Evolutionary conservation across 2,329 filamentous ascomycete species (phyloP).

Genomic region (Aspergillus sp.): DNA sequence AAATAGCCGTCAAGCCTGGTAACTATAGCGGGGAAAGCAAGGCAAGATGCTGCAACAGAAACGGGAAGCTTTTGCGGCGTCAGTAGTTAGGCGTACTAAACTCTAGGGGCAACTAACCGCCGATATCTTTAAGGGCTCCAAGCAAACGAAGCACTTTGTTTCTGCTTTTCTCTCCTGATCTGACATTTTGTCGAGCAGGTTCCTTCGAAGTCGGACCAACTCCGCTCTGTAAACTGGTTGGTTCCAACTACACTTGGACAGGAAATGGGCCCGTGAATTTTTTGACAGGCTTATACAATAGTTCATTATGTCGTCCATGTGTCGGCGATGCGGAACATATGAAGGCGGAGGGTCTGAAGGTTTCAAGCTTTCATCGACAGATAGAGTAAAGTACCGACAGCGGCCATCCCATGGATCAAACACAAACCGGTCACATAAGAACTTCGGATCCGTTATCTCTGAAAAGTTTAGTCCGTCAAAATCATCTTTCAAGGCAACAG

Average conservation of each 20-base stretch:
- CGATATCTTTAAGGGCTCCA: conserved; percentile 76
- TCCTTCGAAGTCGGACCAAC: conserved; percentile 73
- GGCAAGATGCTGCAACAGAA: conserved; percentile 68
- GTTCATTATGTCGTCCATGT: conserved; percentile 69
- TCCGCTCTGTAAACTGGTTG: conserved; percentile 81
- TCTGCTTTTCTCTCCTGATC: conserved; percentile 50
- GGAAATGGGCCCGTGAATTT: conserved; percentile 53
- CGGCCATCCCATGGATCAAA: conserved; percentile 59
- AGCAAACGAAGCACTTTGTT: conserved; percentile 65
- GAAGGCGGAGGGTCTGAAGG: conserved; percentile 37
- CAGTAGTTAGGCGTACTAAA: conserved; percentile 9
- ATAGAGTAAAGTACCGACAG: conserved; percentile 56
- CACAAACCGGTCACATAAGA: conserved; percentile 52
- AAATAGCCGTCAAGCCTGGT: conserved; percentile 79
- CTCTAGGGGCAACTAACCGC: conserved; percentile 54
- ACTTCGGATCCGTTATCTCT: conserved; percentile 36
- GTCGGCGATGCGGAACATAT: conserved; percentile 36
- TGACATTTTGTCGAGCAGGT: conserved; percentile 70
- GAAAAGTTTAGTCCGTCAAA: conserved; percentile 49
- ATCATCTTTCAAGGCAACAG: conserved; percentile 35
- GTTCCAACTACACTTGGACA: conserved; percentile 57
- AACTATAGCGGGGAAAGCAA: conserved; percentile 80
- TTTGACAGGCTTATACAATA: conserved; percentile 78
- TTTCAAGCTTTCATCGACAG: conserved; percentile 30
- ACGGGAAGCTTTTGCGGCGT: conserved; percentile 60